Percentiles rank a stretch among this genome's conserved stretches.
These are phyloP conservation scores for Aspergillus piperis DNA, from an alignment of 2,329 filamentous ascomycete species.

Conservation along the genomic window DNA sequence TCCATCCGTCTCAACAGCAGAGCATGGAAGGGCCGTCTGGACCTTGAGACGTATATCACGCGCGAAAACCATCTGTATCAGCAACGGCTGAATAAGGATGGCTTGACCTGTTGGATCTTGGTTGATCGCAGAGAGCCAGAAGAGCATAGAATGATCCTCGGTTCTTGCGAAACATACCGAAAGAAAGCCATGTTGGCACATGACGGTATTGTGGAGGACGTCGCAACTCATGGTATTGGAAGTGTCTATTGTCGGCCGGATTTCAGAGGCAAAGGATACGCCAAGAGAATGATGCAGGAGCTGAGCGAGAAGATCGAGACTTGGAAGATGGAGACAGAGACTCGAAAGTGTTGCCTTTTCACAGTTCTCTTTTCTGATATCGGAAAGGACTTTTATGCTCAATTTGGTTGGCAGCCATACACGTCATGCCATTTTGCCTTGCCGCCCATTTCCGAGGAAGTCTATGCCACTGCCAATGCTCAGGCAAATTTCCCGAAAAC, in stretches of 20 bases:
- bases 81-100: constrained; percentile 56
- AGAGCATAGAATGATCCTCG: constrained; percentile 51
- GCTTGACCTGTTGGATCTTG: constrained; percentile 62
- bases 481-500: constrained; percentile 32
- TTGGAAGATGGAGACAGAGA: constrained; percentile 52
- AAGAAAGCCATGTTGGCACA: constrained; percentile 48
- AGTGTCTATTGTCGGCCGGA: constrained; percentile 74
- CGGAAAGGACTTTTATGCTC: constrained; percentile 77
- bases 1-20: constrained; percentile 57
- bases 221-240: constrained; percentile 69
- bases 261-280: constrained; percentile 73
- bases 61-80: constrained; percentile 57
- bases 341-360: constrained; percentile 56
- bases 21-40: constrained; percentile 60
- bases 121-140: constrained; percentile 49
- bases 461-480: constrained; percentile 19
- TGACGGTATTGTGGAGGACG: constrained; percentile 58
- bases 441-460: constrained; percentile 40
- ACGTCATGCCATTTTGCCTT: constrained; percentile 72
- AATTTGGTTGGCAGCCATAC: constrained; percentile 74
- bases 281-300: constrained; percentile 71
- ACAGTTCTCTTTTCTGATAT: constrained; percentile 86
- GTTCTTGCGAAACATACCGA: constrained; percentile 59
- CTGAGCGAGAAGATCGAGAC: constrained; percentile 58
- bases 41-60: constrained; percentile 57